A percentile compares a stretch with the other conserved stretches of the same genome.
Evolutionary conservation across 2,329 filamentous ascomycete species (phyloP).

Genomic region (Xylariaceae sp.): DNA sequence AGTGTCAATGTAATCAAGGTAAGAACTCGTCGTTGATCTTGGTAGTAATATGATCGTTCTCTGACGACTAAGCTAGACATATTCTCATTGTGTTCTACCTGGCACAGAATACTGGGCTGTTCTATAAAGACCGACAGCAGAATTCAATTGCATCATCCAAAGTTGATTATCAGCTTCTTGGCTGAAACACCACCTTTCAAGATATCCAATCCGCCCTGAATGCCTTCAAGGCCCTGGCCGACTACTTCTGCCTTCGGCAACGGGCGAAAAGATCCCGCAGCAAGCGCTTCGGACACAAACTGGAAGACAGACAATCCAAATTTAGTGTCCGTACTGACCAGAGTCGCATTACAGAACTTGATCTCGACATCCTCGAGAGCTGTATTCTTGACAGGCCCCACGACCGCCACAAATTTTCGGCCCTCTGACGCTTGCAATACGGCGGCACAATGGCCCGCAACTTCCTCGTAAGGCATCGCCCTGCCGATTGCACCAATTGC

Average conservation of each 20-base stretch:
- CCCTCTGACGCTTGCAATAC: background rate
- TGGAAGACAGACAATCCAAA: conserved; percentile 1
- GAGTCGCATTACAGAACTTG: background rate
- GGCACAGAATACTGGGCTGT: too few relatives aligned
- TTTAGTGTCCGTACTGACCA: background rate
- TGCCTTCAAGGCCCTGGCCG: background rate
- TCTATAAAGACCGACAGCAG: too few relatives aligned
- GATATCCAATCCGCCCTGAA: background rate
- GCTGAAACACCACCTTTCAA: background rate
- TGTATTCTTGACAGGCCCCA: background rate
- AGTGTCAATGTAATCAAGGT: too few relatives aligned
- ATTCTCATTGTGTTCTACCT: too few relatives aligned
- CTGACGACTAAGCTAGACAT: too few relatives aligned
- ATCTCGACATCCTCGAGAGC: background rate
- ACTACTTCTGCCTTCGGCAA: background rate
- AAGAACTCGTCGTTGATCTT: too few relatives aligned
- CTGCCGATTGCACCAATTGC: conserved; percentile 2
- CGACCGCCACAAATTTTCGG: background rate
- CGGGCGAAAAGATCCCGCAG: background rate
- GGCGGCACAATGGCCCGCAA: background rate
- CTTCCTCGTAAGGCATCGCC: background rate
- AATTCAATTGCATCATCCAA: background rate
- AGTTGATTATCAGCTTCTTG: conserved; percentile 3
- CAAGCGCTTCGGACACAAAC: background rate
- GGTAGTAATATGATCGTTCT: too few relatives aligned